Evolutionary conservation across 495 filamentous ascomycete species (phyloP), one percentile per base, ranked within the genome.

Genomic region (Glarea lozoyensis): DNA sequence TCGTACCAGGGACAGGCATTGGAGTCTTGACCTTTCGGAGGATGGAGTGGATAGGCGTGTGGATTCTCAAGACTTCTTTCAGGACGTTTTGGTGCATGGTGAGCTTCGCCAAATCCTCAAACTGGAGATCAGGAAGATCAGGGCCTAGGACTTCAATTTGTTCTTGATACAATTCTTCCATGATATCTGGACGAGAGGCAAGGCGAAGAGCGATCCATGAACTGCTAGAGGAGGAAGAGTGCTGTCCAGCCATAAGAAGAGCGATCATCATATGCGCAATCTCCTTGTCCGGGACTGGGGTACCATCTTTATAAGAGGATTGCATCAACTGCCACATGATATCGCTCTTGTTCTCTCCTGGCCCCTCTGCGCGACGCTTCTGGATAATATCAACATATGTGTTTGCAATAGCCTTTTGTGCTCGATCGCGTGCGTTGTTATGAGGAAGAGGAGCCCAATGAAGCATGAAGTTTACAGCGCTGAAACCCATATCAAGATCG

Each of bases 221-320:
- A 55, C 75, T 80, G 34, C 83, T 86, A 5, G 84, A 82, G 30
- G 86, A 86, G 2, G 84, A 88, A 1, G 84, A 88, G 67, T 93
- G 86, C 56, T 93, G 86, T 43, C 86, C 86, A 22, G 84, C 86
- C 86, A 93, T 89, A 7, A 93, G 68, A 18, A 93, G 73, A 0
- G 86, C 84, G 56, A 93, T 93, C 82, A 93, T 88, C 76, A 93
- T 88, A 57, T 90, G 86, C 5, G 86, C 86, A 27, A 90, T 75
- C 51, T 93, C 85, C 47, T 81, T 72, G 58, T 93, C 86, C 10
- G 86, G 80, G 5, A 90, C 67, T 4, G 63, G 60, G 20, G 62
- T 68, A 42, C 82, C 84, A 53, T 84, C 69, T 62, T 87, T 87
- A 73, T 93, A 93, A 2, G 62, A 66, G 44, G 81, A 78, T 56